phyloP scores from a whole-genome alignment of 1,139 yeast genomes.

The Sugiyamaella paludigena region DNA sequence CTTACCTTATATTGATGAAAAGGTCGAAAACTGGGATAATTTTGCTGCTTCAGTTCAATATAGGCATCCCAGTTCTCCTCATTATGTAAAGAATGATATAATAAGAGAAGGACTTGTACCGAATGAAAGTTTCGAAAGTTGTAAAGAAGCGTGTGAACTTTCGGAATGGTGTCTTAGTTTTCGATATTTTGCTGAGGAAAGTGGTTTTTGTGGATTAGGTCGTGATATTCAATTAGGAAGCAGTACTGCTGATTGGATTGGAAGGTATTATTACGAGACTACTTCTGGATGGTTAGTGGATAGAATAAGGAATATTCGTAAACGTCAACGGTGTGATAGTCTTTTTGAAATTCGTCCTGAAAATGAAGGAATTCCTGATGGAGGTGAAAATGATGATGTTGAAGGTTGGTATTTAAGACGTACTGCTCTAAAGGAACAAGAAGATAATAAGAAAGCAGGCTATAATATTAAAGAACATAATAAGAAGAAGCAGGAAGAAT shows the following conservation, averaged over 20 bases:
- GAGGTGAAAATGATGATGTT: conserved; percentile 12
- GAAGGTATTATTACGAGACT: conserved; percentile 5
- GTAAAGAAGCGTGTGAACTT: conserved; percentile 28
- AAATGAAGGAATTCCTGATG: conserved; percentile 11
- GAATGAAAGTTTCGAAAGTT: conserved; percentile 25
- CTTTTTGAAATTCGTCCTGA: conserved; percentile 8
- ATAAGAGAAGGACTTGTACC: conserved; percentile 18
- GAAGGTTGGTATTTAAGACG: conserved; percentile 27
- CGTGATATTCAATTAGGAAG: conserved; percentile 21
- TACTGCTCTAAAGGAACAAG: background rate
- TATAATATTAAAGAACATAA: no score
- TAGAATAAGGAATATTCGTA: conserved; percentile 33
- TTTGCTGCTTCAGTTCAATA: conserved; percentile 19
- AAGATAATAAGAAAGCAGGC: no score
- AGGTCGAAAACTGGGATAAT: conserved; percentile 34
- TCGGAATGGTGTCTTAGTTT: conserved; percentile 28
- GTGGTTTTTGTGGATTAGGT: conserved; percentile 24
- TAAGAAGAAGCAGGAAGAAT: background rate
- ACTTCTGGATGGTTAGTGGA: conserved; percentile 35
- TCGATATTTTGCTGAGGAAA: conserved; percentile 24
- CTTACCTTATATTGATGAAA: conserved; percentile 33
- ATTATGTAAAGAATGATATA: background rate
- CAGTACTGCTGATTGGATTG: conserved; percentile 18
- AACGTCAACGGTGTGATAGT: conserved; percentile 26
- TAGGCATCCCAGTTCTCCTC: conserved; percentile 11